phyloP scores from a whole-genome alignment of 2,329 filamentous ascomycete species.

The Mycogone perniciosa region DNA sequence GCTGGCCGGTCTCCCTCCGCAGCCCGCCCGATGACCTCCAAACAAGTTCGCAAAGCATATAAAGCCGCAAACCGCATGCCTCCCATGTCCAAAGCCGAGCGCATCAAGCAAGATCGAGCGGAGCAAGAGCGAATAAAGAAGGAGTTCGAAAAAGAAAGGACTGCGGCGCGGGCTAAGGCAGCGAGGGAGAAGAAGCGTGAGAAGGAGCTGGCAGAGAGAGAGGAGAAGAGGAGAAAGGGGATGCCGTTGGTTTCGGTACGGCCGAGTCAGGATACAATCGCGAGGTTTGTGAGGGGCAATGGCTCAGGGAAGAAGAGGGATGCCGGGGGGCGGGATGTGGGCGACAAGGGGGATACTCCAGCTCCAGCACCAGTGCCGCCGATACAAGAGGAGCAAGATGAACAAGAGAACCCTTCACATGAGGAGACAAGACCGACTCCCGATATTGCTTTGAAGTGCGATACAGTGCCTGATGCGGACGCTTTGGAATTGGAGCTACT shows the following conservation, averaged over 20 bases:
- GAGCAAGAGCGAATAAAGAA: conserved; percentile 51
- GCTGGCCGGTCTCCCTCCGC: conserved; percentile 12
- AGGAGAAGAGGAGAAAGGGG: conserved; percentile 46
- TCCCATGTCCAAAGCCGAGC: conserved; percentile 36
- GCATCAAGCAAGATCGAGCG: conserved; percentile 32
- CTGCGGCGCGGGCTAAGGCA: conserved; percentile 40
- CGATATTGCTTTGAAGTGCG: not conserved
- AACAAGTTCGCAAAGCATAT: conserved; percentile 35
- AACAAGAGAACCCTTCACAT: not conserved
- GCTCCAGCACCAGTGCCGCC: conserved; percentile 1
- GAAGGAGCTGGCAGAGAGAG: conserved; percentile 43
- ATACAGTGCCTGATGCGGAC: not conserved
- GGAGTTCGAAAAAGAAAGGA: conserved; percentile 45
- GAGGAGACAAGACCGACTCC: not conserved
- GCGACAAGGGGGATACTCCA: conserved; percentile 7
- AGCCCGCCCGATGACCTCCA: conserved; percentile 35
- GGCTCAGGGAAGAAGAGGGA: conserved; percentile 27
- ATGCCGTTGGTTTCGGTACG: conserved; percentile 48
- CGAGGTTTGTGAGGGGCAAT: conserved; percentile 42
- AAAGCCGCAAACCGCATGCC: conserved; percentile 28
- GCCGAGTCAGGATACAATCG: conserved; percentile 53
- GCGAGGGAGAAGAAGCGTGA: conserved; percentile 50
- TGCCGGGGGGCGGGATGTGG: conserved; percentile 12
- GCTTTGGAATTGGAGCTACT: not conserved
- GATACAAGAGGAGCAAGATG: not conserved